Base-by-base conservation (phyloP, 2,329 filamentous ascomycete species). In the Proliferodiscus dingleyae region DNA sequence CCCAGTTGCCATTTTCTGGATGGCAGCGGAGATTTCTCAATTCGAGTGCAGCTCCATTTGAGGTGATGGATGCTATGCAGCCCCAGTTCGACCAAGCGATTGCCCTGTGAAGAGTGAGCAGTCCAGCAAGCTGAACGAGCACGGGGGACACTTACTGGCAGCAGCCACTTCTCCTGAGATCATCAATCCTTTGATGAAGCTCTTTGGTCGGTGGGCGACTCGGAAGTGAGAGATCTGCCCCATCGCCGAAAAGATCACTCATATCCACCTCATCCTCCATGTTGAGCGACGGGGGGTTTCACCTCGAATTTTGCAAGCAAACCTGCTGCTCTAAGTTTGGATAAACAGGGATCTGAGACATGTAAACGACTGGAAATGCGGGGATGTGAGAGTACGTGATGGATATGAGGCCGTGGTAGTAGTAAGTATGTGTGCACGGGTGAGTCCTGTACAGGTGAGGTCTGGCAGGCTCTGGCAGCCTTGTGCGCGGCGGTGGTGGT, bases 61-160 rank as follows among this genome's bases (percentile, higher is more conserved):
- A 69, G 16, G 83, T 78, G 54, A 97, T 85, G 43, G 83, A 85
- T 22, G 90, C 90, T 55, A 97, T 87, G 49, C 84, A 89, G 34
- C 91, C 91, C 50, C 81, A 78, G 58, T 83, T 89, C 9, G 91
- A 95, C 90, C 91, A 97, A 23, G 86, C 82, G 43, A 96, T 77
- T 53, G 80, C 81, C 63, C 89, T 94, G 53, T 37, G 16, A 37
- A 40, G n/a, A 16, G 32, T 47, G 39, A 49, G 36, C 41, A 39
- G 24, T 7, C 11, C 11, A 30, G 36, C 4, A 37, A 28, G 23
- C 23, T 9, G 40, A 33, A 26, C 9, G 3, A 15, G 18, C 23
- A 21, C 33, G 3, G 18, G 19, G 13, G 22, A 15, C 11, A 74
- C 82, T 68, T 79, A 93, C 89, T 89, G 85, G 72, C 83, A 88